These are phyloP conservation scores for Geranium incanum DNA, from an alignment of 441 rosid species.

Conservation along the genomic window DNA sequence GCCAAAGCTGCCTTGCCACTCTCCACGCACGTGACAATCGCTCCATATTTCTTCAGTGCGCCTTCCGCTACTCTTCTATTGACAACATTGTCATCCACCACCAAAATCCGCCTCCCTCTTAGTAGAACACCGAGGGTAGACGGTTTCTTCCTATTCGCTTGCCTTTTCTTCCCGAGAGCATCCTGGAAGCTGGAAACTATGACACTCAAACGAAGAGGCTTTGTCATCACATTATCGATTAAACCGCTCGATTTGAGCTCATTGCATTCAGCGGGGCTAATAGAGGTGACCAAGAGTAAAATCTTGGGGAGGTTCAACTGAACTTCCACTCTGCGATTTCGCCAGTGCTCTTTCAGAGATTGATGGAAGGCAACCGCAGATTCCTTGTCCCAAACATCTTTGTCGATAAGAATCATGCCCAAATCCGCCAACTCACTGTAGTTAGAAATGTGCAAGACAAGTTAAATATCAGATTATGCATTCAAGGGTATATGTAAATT, in stretches of 20 bases:
- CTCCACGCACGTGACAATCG: conserved; percentile 73
- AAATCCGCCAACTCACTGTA: conserved; percentile 38
- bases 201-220: conserved; percentile 66
- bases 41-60: conserved; percentile 70
- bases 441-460: conserved; percentile 12
- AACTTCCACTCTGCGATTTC: conserved; percentile 26
- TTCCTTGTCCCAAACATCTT: conserved; percentile 67
- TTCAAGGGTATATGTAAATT: no score
- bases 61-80: conserved; percentile 96
- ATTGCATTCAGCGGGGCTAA: conserved; percentile 33
- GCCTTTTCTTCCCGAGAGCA: conserved; percentile 52
- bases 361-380: conserved; percentile 27
- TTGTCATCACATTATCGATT: conserved; percentile 52
- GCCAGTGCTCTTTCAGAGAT: conserved; percentile 29
- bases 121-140: conserved; percentile 50
- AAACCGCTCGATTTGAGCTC: conserved; percentile 49
- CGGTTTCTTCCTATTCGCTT: conserved; percentile 37
- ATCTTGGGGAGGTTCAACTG: conserved; percentile 39
- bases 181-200: conserved; percentile 68
- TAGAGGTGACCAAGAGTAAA: conserved; percentile 55
- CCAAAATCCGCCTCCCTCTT: conserved; percentile 58
- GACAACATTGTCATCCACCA: conserved; percentile 86
- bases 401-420: conserved; percentile 60
- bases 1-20: conserved; percentile 65
- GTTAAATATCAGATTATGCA: no score